phyloP scores from a whole-genome alignment of 768 basidiomycete genomes.

The Russula griseocarnosa region DNA sequence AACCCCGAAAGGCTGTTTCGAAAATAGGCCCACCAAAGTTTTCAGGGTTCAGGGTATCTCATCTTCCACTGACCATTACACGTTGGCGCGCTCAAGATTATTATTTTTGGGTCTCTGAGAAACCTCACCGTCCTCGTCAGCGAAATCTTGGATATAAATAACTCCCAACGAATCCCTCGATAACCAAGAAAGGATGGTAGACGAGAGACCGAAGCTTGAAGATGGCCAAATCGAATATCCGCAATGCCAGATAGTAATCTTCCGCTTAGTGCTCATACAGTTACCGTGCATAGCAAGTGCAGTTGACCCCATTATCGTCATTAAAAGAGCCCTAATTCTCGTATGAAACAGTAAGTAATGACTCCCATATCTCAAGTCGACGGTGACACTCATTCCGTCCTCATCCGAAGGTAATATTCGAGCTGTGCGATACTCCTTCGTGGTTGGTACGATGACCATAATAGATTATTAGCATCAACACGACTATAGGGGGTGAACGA shows the following conservation, averaged over 20 bases:
- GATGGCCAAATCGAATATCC: constrained; percentile 53
- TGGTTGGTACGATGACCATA: constrained; percentile 50
- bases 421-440: constrained; percentile 39
- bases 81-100: constrained; percentile 59
- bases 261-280: background rate
- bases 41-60: constrained; percentile 42
- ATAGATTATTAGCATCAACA: background rate
- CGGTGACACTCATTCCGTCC: constrained; percentile 55
- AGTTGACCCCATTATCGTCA: constrained; percentile 57
- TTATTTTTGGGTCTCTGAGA: constrained; percentile 55
- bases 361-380: constrained; percentile 40
- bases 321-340: constrained; percentile 44
- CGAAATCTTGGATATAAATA: constrained; percentile 46
- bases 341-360: background rate
- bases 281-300: background rate
- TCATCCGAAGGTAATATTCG: constrained; percentile 54
- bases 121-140: constrained; percentile 59
- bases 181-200: constrained; percentile 58
- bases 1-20: constrained; percentile 4
- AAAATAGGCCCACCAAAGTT: constrained; percentile 62
- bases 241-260: constrained; percentile 29
- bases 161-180: constrained; percentile 48
- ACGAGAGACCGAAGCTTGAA: constrained; percentile 50
- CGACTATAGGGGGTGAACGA: constrained; percentile 48
- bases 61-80: constrained; percentile 39